phyloP scores from a whole-genome alignment of 495 filamentous ascomycete species.

The Penicillium fimorum region DNA sequence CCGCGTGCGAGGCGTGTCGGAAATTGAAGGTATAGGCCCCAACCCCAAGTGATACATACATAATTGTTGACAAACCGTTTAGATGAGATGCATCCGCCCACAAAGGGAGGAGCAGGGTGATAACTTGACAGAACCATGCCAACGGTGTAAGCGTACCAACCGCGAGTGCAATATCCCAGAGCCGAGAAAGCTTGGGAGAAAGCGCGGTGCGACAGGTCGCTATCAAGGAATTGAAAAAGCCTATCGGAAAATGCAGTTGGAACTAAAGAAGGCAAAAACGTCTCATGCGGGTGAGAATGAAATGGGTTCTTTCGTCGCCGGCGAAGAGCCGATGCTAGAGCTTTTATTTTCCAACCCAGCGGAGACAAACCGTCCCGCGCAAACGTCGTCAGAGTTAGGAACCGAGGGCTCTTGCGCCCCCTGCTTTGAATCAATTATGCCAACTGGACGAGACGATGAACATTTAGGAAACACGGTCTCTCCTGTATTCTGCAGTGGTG shows the following conservation, averaged over 20 bases:
- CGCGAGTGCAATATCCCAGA: slow-evolving; percentile 23
- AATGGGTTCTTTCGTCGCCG: not conserved
- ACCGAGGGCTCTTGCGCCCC: too few species aligned
- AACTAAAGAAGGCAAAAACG: slow-evolving; percentile 18
- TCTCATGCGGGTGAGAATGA: slow-evolving; percentile 3
- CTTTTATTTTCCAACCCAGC: not conserved
- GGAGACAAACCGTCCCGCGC: not conserved
- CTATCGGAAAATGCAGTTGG: slow-evolving; percentile 23
- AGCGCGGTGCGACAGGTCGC: slow-evolving; percentile 22
- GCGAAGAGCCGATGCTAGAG: not conserved
- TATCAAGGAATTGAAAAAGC: slow-evolving; percentile 31
- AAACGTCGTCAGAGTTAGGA: not conserved
- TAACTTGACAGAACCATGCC: slow-evolving; percentile 13
- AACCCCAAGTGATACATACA: not conserved
- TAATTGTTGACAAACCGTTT: not conserved
- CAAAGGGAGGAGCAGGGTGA: not conserved
- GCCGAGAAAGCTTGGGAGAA: slow-evolving; percentile 23
- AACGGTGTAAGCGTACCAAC: slow-evolving; percentile 25
- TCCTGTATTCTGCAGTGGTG: not conserved
- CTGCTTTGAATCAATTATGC: not conserved
- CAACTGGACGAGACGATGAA: not conserved
- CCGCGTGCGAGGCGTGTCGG: slow-evolving; percentile 20
- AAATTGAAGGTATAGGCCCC: slow-evolving; percentile 13
- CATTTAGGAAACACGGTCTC: not conserved
- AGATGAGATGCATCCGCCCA: slow-evolving; percentile 29